Conservation (phyloP, 2,329 filamentous ascomycete species). For the Xylariaceae sp. region DNA sequence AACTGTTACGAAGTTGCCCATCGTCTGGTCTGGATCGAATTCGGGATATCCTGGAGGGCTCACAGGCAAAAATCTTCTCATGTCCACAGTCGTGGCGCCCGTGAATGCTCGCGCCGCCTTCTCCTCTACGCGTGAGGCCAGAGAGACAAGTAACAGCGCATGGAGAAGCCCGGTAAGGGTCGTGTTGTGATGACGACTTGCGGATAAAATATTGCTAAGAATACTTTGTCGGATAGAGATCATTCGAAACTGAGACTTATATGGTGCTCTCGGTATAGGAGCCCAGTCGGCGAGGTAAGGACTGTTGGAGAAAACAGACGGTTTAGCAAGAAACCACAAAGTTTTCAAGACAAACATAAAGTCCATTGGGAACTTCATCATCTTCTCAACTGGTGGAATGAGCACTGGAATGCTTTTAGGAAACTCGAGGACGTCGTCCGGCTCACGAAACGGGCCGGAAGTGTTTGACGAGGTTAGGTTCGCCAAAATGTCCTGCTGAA, state of each 20-base stretch:
- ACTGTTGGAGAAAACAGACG: not conserved
- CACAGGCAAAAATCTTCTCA: slow-evolving; percentile 17
- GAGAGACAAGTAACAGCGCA: slow-evolving; percentile 10
- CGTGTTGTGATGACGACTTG: slow-evolving; percentile 16
- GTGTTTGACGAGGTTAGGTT: not conserved
- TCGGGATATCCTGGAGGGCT: not conserved
- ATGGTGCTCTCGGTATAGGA: slow-evolving; percentile 10
- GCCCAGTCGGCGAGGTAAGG: slow-evolving; percentile 7
- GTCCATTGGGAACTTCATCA: not conserved
- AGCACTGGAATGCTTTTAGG: not conserved
- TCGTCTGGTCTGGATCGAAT: slow-evolving; percentile 12
- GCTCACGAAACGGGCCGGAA: not conserved
- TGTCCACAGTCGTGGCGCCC: slow-evolving; percentile 14
- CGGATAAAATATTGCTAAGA: not conserved
- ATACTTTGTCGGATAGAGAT: slow-evolving; percentile 10
- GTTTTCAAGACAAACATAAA: not conserved
- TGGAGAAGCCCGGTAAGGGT: slow-evolving; percentile 22
- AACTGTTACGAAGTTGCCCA: slow-evolving; percentile 21
- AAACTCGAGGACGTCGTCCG: not conserved
- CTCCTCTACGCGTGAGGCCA: slow-evolving; percentile 9
- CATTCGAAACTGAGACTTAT: slow-evolving; percentile 13
- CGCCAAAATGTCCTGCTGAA: not conserved
- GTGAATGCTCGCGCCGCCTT: slow-evolving; percentile 14
- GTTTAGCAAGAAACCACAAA: not conserved
- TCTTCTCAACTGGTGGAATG: not conserved